phyloP scores from a whole-genome alignment of 2,329 filamentous ascomycete species.

The Epichloe scottii region DNA sequence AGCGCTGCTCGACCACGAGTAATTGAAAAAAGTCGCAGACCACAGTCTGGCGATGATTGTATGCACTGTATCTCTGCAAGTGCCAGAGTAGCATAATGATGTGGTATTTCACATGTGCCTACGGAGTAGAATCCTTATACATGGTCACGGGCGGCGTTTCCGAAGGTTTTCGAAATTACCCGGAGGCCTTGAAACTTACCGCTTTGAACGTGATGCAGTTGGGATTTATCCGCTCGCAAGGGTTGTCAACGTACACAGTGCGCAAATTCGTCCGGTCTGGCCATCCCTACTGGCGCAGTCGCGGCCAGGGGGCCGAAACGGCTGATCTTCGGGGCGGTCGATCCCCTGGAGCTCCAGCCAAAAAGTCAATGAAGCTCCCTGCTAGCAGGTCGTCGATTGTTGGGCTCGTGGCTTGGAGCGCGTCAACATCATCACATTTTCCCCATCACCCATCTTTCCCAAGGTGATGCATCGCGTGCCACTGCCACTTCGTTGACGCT shows the following conservation, averaged over 20 bases:
- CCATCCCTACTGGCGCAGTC: not conserved
- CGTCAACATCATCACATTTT: slow-evolving; percentile 20
- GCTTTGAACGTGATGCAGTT: not conserved
- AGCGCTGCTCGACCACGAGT: not conserved
- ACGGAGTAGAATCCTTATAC: too few relatives aligned
- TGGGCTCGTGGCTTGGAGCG: slow-evolving; percentile 10
- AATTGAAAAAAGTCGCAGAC: not conserved
- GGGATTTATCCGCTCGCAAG: not conserved
- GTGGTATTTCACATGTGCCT: not conserved
- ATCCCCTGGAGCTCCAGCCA: slow-evolving; percentile 14
- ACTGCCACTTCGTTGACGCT: slow-evolving; percentile 33
- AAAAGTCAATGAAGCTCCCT: slow-evolving; percentile 8
- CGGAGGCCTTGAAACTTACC: not conserved
- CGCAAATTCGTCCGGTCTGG: not conserved
- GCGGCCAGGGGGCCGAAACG: slow-evolving; percentile 3
- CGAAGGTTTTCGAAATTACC: too few relatives aligned
- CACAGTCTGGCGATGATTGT: not conserved
- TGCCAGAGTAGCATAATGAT: not conserved
- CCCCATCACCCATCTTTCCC: slow-evolving; percentile 9
- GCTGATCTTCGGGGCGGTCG: slow-evolving; percentile 14
- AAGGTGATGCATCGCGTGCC: slow-evolving; percentile 27
- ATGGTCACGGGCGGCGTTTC: too few relatives aligned
- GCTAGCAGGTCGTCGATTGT: too few relatives aligned
- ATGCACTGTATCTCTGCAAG: not conserved
- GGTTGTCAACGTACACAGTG: not conserved